Percentiles rank a stretch among this genome's conserved stretches.
Evolutionary conservation across 352 stramenopile genomes (phyloP).

Genomic region (Phytophthora capsici): DNA sequence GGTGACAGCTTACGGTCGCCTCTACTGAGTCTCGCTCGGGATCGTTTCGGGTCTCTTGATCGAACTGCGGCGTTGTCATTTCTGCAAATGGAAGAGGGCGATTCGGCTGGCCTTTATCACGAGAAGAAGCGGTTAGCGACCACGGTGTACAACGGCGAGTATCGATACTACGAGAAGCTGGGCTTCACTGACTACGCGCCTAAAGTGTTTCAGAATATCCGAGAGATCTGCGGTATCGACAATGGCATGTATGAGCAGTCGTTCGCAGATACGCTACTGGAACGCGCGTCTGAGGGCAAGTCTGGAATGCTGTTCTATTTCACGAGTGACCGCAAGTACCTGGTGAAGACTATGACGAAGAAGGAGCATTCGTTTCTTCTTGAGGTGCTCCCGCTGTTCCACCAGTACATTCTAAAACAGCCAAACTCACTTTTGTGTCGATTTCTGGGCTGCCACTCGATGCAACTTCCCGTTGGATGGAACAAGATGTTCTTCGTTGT

Average conservation of each 20-base stretch:
- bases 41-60: conserved; percentile 48
- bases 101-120: conserved; percentile 64
- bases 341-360: conserved; percentile 92
- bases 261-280: conserved; percentile 84
- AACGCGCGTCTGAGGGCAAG: conserved; percentile 85
- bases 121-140: conserved; percentile 86
- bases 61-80: conserved; percentile 56
- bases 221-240: conserved; percentile 77
- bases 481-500: conserved; percentile 93
- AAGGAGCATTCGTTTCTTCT: conserved; percentile 87
- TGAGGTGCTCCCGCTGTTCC: conserved; percentile 80
- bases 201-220: conserved; percentile 86
- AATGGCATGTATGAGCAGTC: conserved; percentile 83
- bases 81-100: conserved; percentile 69
- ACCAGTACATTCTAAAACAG: conserved; percentile 88
- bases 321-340: conserved; percentile 82
- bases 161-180: conserved; percentile 87
- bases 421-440: conserved; percentile 82
- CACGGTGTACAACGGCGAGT: conserved; percentile 85
- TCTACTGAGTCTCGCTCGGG: conserved; percentile 42
- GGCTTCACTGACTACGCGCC: conserved; percentile 89
- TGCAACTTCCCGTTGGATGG: conserved; percentile 89
- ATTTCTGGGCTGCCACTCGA: conserved; percentile 86
- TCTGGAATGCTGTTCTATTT: conserved; percentile 92
- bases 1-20: conserved; percentile 53